These are phyloP conservation scores for Solanum medicagineum DNA, from an alignment of 257 asterid genomes.

Conservation along the genomic window DNA sequence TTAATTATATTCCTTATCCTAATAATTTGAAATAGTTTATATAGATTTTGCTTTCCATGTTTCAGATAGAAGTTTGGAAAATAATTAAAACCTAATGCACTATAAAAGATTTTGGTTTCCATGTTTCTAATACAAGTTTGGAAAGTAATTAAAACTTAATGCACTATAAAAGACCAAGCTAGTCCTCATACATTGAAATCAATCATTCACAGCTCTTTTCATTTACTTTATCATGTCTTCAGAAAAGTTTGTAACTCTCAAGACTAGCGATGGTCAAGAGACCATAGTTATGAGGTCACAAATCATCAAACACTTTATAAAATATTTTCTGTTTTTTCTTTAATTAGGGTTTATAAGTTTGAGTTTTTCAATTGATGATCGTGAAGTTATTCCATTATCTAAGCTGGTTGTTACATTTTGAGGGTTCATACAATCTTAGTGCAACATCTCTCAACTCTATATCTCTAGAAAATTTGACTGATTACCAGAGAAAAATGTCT, in stretches of 20 bases:
- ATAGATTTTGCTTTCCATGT: neutral
- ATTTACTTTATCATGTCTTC: neutral
- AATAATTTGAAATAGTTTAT: neutral
- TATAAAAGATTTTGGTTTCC: neutral
- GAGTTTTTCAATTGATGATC: neutral
- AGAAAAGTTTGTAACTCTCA: neutral
- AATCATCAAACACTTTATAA: no score
- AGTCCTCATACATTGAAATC: neutral
- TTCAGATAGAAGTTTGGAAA: neutral
- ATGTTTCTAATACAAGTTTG: no score
- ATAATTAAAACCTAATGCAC: neutral
- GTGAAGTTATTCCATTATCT: neutral
- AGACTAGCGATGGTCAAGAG: no score
- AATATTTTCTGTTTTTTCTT: no score
- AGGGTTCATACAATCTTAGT: no score
- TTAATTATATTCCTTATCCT: no score
- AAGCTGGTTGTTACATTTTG: neutral
- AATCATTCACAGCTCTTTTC: neutral
- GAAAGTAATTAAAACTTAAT: no score
- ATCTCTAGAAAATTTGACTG: no score
- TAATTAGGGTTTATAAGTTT: neutral
- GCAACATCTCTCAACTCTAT: no score
- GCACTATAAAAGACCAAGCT: neutral
- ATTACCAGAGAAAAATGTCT: no score
- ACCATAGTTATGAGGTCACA: no score